Evolutionary conservation across 495 filamentous ascomycete genomes (phyloP), one percentile per base, ranked within the genome.

Genomic region (Arthonia radiata): DNA sequence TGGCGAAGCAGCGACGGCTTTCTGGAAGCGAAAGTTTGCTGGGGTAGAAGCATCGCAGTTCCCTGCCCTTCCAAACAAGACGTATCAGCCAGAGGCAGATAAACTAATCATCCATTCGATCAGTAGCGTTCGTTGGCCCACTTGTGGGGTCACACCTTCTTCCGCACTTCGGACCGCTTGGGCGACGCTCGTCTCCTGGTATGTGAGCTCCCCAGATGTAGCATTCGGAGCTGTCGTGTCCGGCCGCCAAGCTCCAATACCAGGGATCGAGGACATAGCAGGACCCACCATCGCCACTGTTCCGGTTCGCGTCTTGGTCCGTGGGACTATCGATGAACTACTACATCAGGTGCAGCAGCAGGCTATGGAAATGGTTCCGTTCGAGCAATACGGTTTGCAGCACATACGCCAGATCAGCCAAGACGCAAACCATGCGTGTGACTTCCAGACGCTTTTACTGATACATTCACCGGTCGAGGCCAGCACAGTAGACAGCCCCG

Each of bases 161-260:
- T n/a, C n/a, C n/a, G 36, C 71, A 0, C 59, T 62, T 3, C 66
- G 61, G 0, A 64, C 67, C 0, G 62, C 67, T 1, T 78, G 68
- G 64, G 50, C 67, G 0, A 43, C 70, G 5, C 43, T 71, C 3
- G 52, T 80, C 0, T 61, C 73, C 4, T 49, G 54, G 2, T 49
- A 54, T 17, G 47, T 54, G 0, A 44, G 49, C 3, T 55, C 51
- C 0, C 50, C 75, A 1, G 81, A 90, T 41, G 55, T 80, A 4
- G 55, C 66, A 4, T 66, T 89, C 31, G 81, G 81, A 2, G 62
- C 60, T 5, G 70, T 82, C 9, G 64, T 66, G 16, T 83, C 54
- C 15, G 79, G 79, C 3, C 54, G 78, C 18, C 75, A 67, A 4
- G 37, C 73, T 13, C 61, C 74, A 1, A 35, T 82, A 5, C 31